Percentiles rank a stretch among this genome's conserved stretches.
These are phyloP conservation scores for Sequoiadendron giganteum DNA, from an alignment of 75 land plant genomes.

Conservation along the genomic window DNA sequence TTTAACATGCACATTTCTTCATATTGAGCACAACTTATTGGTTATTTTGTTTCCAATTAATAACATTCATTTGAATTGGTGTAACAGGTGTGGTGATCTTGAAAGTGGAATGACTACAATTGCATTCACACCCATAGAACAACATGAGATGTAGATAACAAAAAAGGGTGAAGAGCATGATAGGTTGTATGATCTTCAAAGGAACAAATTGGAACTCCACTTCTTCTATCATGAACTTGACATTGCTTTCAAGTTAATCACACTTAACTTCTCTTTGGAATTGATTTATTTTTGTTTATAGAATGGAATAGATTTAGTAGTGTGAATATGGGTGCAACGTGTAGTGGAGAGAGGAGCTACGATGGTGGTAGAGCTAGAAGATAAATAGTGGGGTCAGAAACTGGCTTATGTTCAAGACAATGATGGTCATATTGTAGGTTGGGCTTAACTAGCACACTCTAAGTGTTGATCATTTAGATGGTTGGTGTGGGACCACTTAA, in stretches of 20 bases:
- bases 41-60: neutral
- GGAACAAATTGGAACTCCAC: conserved; percentile 57
- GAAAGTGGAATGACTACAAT: conserved; percentile 79
- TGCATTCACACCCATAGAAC: conserved; percentile 81
- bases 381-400: conserved; percentile 81
- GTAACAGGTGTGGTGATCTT: conserved; percentile 77
- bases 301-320: neutral
- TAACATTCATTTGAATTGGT: neutral
- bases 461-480: no score
- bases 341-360: conserved; percentile 74
- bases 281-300: neutral
- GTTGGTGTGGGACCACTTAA: no score
- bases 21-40: neutral
- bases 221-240: conserved; percentile 70
- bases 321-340: conserved; percentile 28
- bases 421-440: conserved; percentile 45
- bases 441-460: no score
- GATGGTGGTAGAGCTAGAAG: conserved; percentile 63
- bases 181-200: neutral
- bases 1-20: neutral
- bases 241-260: conserved; percentile 63
- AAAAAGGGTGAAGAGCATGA: neutral
- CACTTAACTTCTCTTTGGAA: neutral
- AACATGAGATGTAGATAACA: conserved; percentile 63
- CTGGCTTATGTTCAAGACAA: conserved; percentile 80